Conservation (phyloP, 2,329 filamentous ascomycete species). For the Ceratocystis lukuohia region DNA sequence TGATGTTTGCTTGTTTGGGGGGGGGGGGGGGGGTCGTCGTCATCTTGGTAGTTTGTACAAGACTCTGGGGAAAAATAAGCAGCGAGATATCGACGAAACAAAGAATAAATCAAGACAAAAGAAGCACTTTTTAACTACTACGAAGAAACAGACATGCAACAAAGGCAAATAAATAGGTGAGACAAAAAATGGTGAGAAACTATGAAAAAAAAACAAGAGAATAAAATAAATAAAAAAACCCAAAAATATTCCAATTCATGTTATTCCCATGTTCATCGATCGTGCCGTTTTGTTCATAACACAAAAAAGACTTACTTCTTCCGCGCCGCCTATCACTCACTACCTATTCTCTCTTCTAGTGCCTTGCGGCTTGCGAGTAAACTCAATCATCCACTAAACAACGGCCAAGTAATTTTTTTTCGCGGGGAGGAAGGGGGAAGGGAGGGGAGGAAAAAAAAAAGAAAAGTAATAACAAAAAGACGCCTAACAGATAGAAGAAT, state of each 20-base stretch:
- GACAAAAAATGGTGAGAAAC: background rate
- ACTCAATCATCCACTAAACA: no score
- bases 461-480: slow-evolving; percentile 11
- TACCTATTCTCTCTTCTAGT: background rate
- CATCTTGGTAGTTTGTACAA: background rate
- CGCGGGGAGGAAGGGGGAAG: background rate
- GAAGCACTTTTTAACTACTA: background rate
- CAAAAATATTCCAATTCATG: background rate
- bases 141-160: background rate
- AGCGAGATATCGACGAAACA: background rate
- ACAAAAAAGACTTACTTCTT: background rate
- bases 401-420: background rate
- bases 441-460: background rate
- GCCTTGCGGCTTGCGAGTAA: background rate
- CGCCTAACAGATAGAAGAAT: slow-evolving; percentile 12
- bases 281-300: background rate
- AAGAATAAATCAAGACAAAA: background rate
- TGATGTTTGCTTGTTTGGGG: background rate
- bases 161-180: background rate
- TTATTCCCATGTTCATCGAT: slow-evolving; percentile 1
- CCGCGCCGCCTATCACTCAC: background rate
- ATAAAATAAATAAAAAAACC: background rate
- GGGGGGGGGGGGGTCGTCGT: no score
- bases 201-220: background rate
- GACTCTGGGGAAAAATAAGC: slow-evolving; percentile 2